Base-by-base conservation (phyloP, 805 yeast species). In the Starmerella floricola region DNA sequence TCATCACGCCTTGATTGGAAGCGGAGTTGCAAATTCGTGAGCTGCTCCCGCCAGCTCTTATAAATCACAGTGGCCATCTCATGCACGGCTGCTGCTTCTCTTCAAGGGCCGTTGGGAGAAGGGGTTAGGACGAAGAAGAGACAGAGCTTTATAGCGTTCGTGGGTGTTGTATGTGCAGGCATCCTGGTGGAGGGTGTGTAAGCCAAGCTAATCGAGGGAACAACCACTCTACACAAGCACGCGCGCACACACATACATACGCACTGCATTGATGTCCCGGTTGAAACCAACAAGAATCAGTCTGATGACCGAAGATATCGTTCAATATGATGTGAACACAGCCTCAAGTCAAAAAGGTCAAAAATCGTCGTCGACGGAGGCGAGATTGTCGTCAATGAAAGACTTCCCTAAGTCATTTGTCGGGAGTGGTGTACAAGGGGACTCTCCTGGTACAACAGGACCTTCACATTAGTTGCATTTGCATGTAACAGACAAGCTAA, bases 231-330 rank as follows among this genome's bases (percentile, higher is more conserved):
- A 30, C 11, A 30, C 17, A 30, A 6, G 19, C 8, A 6, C 11
- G 11, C 19, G 11, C 11, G 11, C 11, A 30, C 19, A 30, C 19
- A 30, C 8, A 6, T 30, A 30, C 19, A 30, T 30, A 30, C 11
- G 11, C 19, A 30, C 19, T 8, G 17, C 11, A 4, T 5, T 13
- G 23, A 46, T 45, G 46, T 41, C 46, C 26, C 26, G 39, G 12
- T 31, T 41, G 3, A 29, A 18, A 12, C 79, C 84, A 4, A 78
- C 85, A 1, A 66, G 74, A 1, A 77, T 78, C 41, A 70, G 68
- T 44, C 67, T 78, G 32, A 73, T 77, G 1, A 76, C 34, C 31
- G 46, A 38, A 11, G 46, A 78, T 0, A 82, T 77, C 50, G 83
- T 63, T 46, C 71, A 66, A 39, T 70, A 67, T 46, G 76, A 71